phyloP scores from a whole-genome alignment of 176 grass and related monocot genomes.

The Lolium rigidum region DNA sequence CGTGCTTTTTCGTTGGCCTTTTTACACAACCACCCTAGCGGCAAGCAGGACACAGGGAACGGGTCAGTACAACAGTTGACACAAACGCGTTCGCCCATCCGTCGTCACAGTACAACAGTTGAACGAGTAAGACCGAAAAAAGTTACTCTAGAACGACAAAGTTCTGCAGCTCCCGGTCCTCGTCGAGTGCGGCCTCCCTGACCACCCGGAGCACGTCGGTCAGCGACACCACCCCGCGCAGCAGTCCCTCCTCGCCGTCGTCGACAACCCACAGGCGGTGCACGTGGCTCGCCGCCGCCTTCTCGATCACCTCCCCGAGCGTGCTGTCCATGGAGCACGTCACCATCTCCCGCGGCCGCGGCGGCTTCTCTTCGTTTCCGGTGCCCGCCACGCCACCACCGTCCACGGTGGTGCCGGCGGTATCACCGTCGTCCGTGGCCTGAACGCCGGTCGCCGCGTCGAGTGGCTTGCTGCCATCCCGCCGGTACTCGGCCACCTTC shows the following conservation, averaged over 20 bases:
- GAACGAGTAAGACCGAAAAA: not conserved
- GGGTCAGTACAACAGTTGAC: too few relatives aligned
- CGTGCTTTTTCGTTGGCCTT: too few relatives aligned
- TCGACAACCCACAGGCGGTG: conserved; percentile 84
- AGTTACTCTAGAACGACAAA: not conserved
- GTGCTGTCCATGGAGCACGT: conserved; percentile 64
- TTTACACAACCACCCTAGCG: too few relatives aligned
- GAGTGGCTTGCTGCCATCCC: conserved; percentile 1
- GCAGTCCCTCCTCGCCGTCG: conserved; percentile 38
- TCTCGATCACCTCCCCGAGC: conserved; percentile 59
- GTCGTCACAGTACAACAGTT: too few relatives aligned
- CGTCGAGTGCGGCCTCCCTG: conserved; percentile 62
- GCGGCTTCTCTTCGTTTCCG: not conserved
- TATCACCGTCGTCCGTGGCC: not conserved
- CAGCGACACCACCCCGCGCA: conserved; percentile 67
- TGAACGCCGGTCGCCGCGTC: not conserved
- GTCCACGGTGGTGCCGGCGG: not conserved
- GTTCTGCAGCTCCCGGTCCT: conserved; percentile 50
- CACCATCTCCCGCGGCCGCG: conserved; percentile 34
- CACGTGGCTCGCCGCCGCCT: conserved; percentile 57
- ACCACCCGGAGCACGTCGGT: conserved; percentile 62
- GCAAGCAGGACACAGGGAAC: too few relatives aligned
- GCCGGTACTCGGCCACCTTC: conserved; percentile 42
- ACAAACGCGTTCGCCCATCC: too few relatives aligned
- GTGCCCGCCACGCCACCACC: not conserved